Conservation (phyloP, 1,284 basidiomycete species). For the Microbotryum intermedium region DNA sequence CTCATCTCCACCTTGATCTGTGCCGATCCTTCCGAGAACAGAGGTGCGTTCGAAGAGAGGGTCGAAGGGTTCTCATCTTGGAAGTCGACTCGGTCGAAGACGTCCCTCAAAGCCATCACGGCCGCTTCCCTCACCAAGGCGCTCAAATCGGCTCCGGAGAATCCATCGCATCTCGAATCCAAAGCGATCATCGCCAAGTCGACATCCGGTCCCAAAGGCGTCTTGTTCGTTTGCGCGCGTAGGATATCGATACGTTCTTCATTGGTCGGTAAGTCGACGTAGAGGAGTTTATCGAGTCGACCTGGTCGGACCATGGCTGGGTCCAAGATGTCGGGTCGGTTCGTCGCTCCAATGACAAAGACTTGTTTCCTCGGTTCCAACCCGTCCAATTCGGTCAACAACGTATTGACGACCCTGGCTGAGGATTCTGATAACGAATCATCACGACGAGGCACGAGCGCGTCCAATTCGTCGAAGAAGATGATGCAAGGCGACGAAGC, state of each 20-base stretch:
- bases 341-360: conserved; percentile 94
- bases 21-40: conserved; percentile 35
- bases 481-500: conserved; percentile 83
- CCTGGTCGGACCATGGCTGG: conserved; percentile 97
- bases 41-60: conserved; percentile 24
- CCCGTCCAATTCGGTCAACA: conserved; percentile 92
- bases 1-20: conserved; percentile 44
- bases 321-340: conserved; percentile 98
- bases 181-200: conserved; percentile 45
- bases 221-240: conserved; percentile 60
- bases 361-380: conserved; percentile 82
- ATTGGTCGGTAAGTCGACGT: conserved; percentile 78
- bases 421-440: conserved; percentile 91
- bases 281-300: conserved; percentile 88
- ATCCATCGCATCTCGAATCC: conserved; percentile 60
- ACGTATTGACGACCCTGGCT: conserved; percentile 92
- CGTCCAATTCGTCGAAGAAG: conserved; percentile 95
- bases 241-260: conserved; percentile 79
- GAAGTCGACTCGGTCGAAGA: conserved; percentile 54
- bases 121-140: conserved; percentile 83
- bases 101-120: conserved; percentile 66
- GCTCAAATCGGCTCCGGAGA: conserved; percentile 81
- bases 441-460: conserved; percentile 85
- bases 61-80: conserved; percentile 46
- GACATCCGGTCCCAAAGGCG: conserved; percentile 54